Evolutionary conservation across 2,329 filamentous ascomycete species (phyloP), one percentile per base, ranked within the genome.

Genomic region (Neonectria punicea): DNA sequence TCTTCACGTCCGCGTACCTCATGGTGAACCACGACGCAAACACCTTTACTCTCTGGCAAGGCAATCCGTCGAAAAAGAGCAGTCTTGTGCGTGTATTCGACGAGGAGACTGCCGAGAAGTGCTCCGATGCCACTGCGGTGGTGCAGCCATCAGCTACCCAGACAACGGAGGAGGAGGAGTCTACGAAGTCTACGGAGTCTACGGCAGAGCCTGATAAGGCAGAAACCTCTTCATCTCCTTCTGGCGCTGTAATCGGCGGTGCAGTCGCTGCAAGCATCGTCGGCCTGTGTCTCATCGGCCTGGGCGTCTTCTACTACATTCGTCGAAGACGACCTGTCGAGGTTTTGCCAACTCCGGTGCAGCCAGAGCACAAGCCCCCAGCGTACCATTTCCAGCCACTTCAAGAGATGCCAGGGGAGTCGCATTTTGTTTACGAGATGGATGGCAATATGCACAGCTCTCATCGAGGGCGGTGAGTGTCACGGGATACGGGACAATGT

Each of bases 391-490:
- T 53, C 20, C 49, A 60, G 16, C 13, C 22, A n/a, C 49, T 41
- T 10, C 53, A 61, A 25, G 65, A 64, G 53, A 57, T 63, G 36
- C 20, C 20, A 13, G 54, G 60, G 25, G 41, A 65, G 49, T 44
- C 58, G 20, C 53, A 55, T 49, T 61, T 60, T 66, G 54, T 68
- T 25, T 63, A 70, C 18, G 65, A 70, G 53, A 53, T 67, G 47
- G 66, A 67, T 50, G 32, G 51, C 10, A 55, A 54, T 43, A 13
- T 39, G 14, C 43, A 36, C 39, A 49, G 32, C 47, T 34, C 47
- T 51, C 47, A 34, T 34, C 28, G 34, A 51, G 47, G 47, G 34
- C 47, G 47, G 28, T 34, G 47, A 51, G 47, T 34, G 47, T 32
- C 47, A 34, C n/a, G 47, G 28, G 30, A 51, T 51, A 51, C 10